These are phyloP conservation scores for Pseudogymnoascus sp. DNA, from an alignment of 2,329 filamentous ascomycete species.

Conservation along the genomic window DNA sequence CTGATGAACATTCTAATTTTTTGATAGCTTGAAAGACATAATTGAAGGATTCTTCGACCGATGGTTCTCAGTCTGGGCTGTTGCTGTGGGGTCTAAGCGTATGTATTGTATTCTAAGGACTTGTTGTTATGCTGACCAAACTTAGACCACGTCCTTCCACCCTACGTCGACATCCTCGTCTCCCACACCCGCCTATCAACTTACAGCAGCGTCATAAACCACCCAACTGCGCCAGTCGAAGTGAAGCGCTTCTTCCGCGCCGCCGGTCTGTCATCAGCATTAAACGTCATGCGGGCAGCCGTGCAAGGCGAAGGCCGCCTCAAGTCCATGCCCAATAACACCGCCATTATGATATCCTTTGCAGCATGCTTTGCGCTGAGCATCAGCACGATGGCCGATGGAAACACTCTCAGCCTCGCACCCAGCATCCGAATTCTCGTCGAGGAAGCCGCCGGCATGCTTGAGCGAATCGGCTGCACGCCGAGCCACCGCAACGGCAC, in stretches of 20 bases:
- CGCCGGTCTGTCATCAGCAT: conserved; percentile 60
- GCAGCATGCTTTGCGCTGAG: conserved; percentile 63
- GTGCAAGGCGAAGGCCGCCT: conserved; percentile 64
- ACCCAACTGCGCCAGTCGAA: conserved; percentile 61
- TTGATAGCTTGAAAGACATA: conserved; percentile 44
- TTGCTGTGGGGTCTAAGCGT: conserved; percentile 47
- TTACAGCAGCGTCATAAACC: conserved; percentile 67
- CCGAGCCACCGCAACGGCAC: conserved; percentile 61
- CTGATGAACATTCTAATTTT: conserved; percentile 12
- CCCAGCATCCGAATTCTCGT: conserved; percentile 58
- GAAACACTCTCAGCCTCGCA: conserved; percentile 48
- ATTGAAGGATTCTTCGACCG: conserved; percentile 60
- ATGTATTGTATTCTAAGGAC: conserved; percentile 18
- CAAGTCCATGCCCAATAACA: conserved; percentile 72
- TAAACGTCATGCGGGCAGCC: conserved; percentile 68
- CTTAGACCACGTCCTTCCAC: conserved; percentile 50
- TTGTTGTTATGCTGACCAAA: conserved; percentile 1
- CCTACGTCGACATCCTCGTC: conserved; percentile 68
- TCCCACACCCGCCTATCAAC: conserved; percentile 68
- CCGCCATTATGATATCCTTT: conserved; percentile 71
- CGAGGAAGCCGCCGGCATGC: conserved; percentile 59
- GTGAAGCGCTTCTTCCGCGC: conserved; percentile 68
- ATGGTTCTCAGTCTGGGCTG: conserved; percentile 58
- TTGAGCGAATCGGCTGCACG: conserved; percentile 60
- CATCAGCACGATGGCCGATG: conserved; percentile 51